Conservation (phyloP, 306 rosid genomes). For the Styphnolobium japonicum region DNA sequence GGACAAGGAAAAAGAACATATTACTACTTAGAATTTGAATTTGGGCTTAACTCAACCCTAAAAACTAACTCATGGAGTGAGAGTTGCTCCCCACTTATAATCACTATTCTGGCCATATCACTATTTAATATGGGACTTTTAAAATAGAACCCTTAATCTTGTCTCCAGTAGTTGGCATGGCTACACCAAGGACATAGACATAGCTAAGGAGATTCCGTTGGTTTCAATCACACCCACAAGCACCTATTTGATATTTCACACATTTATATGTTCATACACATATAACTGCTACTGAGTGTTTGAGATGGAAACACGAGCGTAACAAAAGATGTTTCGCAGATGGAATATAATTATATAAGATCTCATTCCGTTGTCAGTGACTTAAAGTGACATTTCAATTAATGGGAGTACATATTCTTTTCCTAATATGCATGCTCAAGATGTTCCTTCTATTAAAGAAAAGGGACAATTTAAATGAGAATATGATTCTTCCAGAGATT, state of each 20-base stretch:
- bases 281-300: background rate
- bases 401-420: constrained; percentile 17
- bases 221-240: background rate
- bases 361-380: background rate
- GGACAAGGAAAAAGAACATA: too few relatives aligned
- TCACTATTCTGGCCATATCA: too few relatives aligned
- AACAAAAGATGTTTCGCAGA: background rate
- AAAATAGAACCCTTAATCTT: background rate
- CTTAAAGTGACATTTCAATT: background rate
- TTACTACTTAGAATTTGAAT: too few relatives aligned
- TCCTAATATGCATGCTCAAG: background rate
- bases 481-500: constrained; percentile 22
- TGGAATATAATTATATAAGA: constrained; percentile 2
- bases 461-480: background rate
- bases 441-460: background rate
- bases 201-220: background rate
- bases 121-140: too few relatives aligned
- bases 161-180: background rate
- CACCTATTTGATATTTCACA: background rate
- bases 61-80: too few relatives aligned
- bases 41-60: too few relatives aligned
- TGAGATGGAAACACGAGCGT: background rate
- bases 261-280: background rate
- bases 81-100: too few relatives aligned
- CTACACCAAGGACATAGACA: background rate